A percentile compares a stretch with the other conserved stretches of the same genome.
These are phyloP conservation scores for Penicillium digitatum DNA, from an alignment of 2,329 filamentous ascomycete genomes.

Conservation along the genomic window DNA sequence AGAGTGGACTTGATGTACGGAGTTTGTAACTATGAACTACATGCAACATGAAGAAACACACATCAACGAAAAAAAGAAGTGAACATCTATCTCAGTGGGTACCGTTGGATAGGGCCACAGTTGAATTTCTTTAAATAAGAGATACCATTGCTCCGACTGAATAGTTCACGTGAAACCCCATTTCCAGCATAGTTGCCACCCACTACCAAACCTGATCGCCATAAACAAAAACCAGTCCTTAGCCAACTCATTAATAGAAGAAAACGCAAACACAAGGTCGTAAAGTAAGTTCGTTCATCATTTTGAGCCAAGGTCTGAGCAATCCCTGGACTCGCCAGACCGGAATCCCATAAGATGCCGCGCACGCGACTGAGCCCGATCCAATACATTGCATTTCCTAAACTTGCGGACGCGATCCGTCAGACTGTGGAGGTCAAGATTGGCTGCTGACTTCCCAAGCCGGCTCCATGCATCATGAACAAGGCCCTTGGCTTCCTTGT, in stretches of 20 bases:
- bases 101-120: neutral
- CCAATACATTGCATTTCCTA: conserved; percentile 29
- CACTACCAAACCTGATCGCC: conserved; percentile 15
- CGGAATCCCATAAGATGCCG: conserved; percentile 28
- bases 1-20: neutral
- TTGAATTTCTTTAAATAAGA: conserved; percentile 2
- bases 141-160: conserved; percentile 13
- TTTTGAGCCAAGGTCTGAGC: neutral
- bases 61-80: neutral
- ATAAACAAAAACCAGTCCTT: conserved; percentile 15
- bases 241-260: conserved; percentile 12
- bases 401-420: conserved; percentile 28
- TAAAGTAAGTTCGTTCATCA: conserved; percentile 4
- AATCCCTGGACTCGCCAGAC: conserved; percentile 9
- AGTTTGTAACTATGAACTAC: neutral
- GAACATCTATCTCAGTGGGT: neutral
- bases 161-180: conserved; percentile 2
- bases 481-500: conserved; percentile 28
- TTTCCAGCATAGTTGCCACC: conserved; percentile 7
- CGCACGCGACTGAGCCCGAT: conserved; percentile 36
- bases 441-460: conserved; percentile 23
- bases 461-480: conserved; percentile 29
- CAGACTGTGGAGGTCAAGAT: conserved; percentile 25
- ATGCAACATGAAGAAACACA: neutral
- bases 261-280: conserved; percentile 22